Evolutionary conservation across 495 filamentous ascomycete species (phyloP).

Genomic region (Aspergillus carlsbadensis): DNA sequence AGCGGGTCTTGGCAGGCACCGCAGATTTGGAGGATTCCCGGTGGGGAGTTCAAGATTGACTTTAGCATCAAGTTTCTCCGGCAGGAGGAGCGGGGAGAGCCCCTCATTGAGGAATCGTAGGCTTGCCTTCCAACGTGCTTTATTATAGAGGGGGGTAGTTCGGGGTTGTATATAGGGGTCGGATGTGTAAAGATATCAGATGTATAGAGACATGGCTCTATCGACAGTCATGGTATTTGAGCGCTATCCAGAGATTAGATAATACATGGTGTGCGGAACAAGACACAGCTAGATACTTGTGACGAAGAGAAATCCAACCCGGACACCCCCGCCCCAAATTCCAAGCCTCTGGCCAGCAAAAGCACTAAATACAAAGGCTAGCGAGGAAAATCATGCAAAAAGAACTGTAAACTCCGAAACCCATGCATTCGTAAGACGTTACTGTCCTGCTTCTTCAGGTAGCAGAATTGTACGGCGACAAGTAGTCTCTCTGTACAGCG

Average conservation of each 20-base stretch:
- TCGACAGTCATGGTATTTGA: background rate
- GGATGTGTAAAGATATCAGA: too few relatives aligned
- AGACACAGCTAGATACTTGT: conserved; percentile 8
- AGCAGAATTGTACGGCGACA: conserved; percentile 7
- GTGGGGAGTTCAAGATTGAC: conserved; percentile 7
- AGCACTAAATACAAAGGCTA: conserved; percentile 24
- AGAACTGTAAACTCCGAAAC: conserved; percentile 34
- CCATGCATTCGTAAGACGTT: conserved; percentile 47
- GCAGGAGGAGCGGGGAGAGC: background rate
- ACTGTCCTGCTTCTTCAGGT: conserved; percentile 17
- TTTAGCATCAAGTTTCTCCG: conserved; percentile 9
- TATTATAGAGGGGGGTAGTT: too few relatives aligned
- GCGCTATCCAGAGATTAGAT: conserved; percentile 4
- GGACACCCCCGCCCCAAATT: conserved; percentile 25
- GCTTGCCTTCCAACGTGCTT: too few relatives aligned
- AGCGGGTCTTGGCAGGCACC: background rate
- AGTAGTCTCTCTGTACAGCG: background rate
- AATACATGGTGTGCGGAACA: conserved; percentile 22
- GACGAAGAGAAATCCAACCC: conserved; percentile 17
- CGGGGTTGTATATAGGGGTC: too few relatives aligned
- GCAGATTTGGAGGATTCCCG: conserved; percentile 5
- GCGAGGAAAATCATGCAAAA: conserved; percentile 17
- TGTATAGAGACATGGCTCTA: background rate
- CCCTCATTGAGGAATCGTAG: background rate
- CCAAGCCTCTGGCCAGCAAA: conserved; percentile 13